Evolutionary conservation across 768 basidiomycete species (phyloP), one percentile per base, ranked within the genome.

Genomic region (Boletus bicolor): DNA sequence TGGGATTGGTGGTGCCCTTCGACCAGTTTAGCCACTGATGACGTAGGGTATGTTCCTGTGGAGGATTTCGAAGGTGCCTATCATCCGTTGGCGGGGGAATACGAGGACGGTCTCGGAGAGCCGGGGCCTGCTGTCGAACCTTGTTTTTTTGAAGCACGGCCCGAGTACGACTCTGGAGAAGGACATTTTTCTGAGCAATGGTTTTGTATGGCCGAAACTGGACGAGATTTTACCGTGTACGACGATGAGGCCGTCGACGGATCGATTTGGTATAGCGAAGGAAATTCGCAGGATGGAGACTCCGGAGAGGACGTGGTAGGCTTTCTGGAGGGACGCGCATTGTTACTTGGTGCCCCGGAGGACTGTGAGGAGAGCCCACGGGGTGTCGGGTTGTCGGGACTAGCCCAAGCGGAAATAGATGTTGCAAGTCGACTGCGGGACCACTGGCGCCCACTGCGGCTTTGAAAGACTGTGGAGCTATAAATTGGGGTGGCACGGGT

Each of bases 391-490:
- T 7, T 55, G 45, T 61, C 64, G n/a, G 71, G 70, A 37, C 57
- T 82, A 24, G 70, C 74, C 17, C 68, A 67, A n/a, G 81, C 75
- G 7, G 89, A 90, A 68, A 75, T 74, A 47, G 84, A 86, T 66
- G 87, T 90, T 8, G 86, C 77, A 12, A 79, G 71, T 53, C 68
- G 62, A 45, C 66, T 90, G 58, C 78, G 72, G 49, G 77, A 75
- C 28, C 87, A 91, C 64, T 91, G 89, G 89, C 72, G 77, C 26
- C 88, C 85, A 0, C 81, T 85, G 53, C 79, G 73, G 55, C 71
- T 82, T 41, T 87, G 71, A 55, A 28, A 14, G 34, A 17, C 9
- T 1, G 21, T 5, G 65, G 8, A 21, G 34, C 7, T 11, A n/a
- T 43, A 32, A 7, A 51, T 52, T 45, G 44, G 19, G 1, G 24